These are phyloP conservation scores for Coemansia sp. DNA, from an alignment of 192 early-diverging fungal species.

Conservation along the genomic window DNA sequence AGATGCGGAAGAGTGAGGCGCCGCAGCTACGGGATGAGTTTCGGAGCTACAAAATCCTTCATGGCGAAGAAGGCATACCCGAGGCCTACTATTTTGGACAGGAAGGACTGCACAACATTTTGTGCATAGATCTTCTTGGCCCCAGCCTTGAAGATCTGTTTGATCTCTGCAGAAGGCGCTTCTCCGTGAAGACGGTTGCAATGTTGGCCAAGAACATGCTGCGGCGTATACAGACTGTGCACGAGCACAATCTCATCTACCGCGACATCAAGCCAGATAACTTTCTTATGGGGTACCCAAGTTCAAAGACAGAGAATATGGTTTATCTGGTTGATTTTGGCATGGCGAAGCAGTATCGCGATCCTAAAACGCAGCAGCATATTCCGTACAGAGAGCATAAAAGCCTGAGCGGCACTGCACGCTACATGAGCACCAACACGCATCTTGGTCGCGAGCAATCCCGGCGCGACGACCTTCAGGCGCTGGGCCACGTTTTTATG, in stretches of 20 bases:
- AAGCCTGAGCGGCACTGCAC: conserved; percentile 91
- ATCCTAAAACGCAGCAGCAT: conserved; percentile 95
- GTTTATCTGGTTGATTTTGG: conserved; percentile 97
- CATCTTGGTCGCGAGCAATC: conserved; percentile 98
- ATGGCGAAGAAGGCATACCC: conserved; percentile 84
- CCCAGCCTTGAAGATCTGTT: conserved; percentile 95
- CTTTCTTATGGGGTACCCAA: conserved; percentile 87
- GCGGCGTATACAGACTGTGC: conserved; percentile 86
- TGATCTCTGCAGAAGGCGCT: conserved; percentile 92
- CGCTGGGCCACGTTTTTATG: conserved; percentile 98
- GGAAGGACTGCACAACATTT: conserved; percentile 93
- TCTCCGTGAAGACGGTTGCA: conserved; percentile 91
- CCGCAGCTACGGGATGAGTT: conserved; percentile 97
- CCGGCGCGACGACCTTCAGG: conserved; percentile 94
- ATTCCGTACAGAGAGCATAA: conserved; percentile 98
- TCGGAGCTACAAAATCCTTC: conserved; percentile 92
- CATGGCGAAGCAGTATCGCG: conserved; percentile 97
- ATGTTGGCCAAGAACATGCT: conserved; percentile 96
- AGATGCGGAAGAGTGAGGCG: conserved; percentile 94
- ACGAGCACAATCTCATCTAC: conserved; percentile 95
- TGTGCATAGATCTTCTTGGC: conserved; percentile 93
- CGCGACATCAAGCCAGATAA: conserved; percentile 99
- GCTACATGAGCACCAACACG: conserved; percentile 99
- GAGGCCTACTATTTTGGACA: conserved; percentile 94
- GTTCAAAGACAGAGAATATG: conserved; percentile 60